phyloP scores from a whole-genome alignment of 2,329 filamentous ascomycete genomes.

The Fusarium sp. region DNA sequence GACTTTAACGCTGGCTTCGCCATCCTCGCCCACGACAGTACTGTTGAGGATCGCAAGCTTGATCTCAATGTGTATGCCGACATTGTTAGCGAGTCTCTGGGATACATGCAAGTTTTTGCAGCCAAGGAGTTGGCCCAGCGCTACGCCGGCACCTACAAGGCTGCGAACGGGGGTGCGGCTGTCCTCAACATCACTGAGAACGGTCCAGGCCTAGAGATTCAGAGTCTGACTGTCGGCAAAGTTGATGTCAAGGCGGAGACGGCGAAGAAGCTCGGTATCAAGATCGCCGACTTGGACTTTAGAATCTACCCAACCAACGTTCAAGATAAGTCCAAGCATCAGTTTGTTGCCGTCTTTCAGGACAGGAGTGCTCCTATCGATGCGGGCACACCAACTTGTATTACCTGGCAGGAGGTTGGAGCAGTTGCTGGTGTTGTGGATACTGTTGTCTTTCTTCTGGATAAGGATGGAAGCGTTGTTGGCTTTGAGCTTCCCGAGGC shows the following conservation, averaged over 20 bases:
- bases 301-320: constrained; percentile 49
- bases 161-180: neutral
- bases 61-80: constrained; percentile 52
- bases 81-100: constrained; percentile 43
- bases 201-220: constrained; percentile 44
- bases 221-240: constrained; percentile 18
- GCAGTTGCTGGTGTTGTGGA: constrained; percentile 9
- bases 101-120: constrained; percentile 10
- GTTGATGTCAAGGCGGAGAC: constrained; percentile 32
- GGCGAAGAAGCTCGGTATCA: constrained; percentile 37
- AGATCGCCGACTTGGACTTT: constrained; percentile 42
- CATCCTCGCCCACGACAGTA: constrained; percentile 49
- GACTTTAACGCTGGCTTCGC: constrained; percentile 47
- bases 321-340: constrained; percentile 24
- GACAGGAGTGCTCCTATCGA: constrained; percentile 46
- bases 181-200: constrained; percentile 29
- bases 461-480: neutral
- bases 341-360: constrained; percentile 49
- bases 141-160: constrained; percentile 19
- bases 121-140: constrained; percentile 22
- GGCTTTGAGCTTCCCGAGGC: constrained; percentile 23
- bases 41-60: constrained; percentile 33
- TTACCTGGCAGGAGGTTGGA: constrained; percentile 46
- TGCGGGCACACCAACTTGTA: constrained; percentile 50
- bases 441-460: constrained; percentile 10